phyloP scores from a whole-genome alignment of 2,329 filamentous ascomycete species.

The Fusarium oxysporum region DNA sequence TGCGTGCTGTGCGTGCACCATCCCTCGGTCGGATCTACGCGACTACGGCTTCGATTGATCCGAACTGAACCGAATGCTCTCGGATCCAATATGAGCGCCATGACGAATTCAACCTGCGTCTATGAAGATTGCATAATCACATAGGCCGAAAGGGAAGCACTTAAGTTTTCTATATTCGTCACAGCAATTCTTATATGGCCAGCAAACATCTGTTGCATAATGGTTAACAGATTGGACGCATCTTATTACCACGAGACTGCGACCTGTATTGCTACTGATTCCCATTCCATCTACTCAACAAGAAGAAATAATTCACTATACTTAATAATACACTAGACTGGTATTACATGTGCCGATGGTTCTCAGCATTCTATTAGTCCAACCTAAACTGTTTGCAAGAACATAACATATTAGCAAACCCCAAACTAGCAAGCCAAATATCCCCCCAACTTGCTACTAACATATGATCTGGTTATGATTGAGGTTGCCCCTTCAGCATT shows the following conservation, averaged over 20 bases:
- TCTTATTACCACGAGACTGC: not conserved
- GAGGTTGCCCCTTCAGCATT: constrained; percentile 55
- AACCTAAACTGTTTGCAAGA: not conserved
- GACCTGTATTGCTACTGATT: not conserved
- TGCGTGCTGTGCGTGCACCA: not conserved
- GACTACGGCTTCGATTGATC: constrained; percentile 29
- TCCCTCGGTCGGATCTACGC: constrained; percentile 41
- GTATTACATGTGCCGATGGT: not conserved
- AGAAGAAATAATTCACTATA: not conserved
- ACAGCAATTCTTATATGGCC: not conserved
- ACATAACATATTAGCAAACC: not conserved
- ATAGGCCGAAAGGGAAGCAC: not conserved
- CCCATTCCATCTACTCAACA: not conserved
- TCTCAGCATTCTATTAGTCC: not conserved
- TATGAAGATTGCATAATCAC: not conserved
- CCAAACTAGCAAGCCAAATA: not conserved
- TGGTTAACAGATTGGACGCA: not conserved
- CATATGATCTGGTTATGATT: constrained; percentile 15
- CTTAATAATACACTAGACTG: constrained; percentile 6
- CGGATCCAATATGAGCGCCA: constrained; percentile 23
- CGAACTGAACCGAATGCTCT: constrained; percentile 30
- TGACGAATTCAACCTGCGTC: not conserved
- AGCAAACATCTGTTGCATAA: not conserved
- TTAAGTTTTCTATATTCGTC: not conserved
- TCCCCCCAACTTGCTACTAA: not conserved